A percentile compares a stretch with the other conserved stretches of the same genome.
Conservation (phyloP, 371 early-diverging fungal genomes). For the Mucor lusitanicus region DNA sequence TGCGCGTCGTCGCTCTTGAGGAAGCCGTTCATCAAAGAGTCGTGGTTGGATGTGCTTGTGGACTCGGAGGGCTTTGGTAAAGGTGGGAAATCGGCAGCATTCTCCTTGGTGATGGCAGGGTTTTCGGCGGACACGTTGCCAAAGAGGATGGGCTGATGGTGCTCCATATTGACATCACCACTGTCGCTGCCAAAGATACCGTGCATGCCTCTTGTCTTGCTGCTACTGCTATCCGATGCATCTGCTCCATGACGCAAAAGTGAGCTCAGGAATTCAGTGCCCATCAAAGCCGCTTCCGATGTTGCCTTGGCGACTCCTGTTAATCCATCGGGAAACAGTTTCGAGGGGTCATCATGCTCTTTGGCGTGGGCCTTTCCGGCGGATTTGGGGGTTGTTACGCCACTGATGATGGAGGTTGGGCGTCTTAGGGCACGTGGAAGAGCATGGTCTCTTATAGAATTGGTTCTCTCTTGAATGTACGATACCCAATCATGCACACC, state of each 20-base stretch:
- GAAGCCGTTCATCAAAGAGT: conserved; percentile 7
- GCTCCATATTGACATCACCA: not conserved
- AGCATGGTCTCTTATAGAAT: not conserved
- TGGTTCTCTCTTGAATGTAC: conserved; percentile 16
- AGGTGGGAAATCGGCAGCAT: not conserved
- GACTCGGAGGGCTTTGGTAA: not conserved
- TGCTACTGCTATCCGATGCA: not conserved
- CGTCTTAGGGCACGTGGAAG: conserved; percentile 11
- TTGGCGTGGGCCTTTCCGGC: not conserved
- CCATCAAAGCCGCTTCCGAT: not conserved
- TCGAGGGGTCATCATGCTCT: not conserved
- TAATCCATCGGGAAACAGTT: conserved; percentile 13
- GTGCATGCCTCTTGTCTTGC: not conserved
- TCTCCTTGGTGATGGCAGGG: not conserved
- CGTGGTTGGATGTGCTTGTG: not conserved
- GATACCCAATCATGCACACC: conserved; percentile 15
- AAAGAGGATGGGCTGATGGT: not conserved
- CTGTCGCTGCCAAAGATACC: not conserved
- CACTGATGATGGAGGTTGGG: conserved; percentile 11
- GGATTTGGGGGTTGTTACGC: conserved; percentile 19
- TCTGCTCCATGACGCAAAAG: conserved; percentile 1
- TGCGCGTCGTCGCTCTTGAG: not conserved
- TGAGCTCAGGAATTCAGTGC: not conserved
- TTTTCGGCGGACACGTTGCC: not conserved
- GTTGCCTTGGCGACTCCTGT: conserved; percentile 19